Conservation (phyloP, 768 basidiomycete species). For the Hydnum rufescens region DNA sequence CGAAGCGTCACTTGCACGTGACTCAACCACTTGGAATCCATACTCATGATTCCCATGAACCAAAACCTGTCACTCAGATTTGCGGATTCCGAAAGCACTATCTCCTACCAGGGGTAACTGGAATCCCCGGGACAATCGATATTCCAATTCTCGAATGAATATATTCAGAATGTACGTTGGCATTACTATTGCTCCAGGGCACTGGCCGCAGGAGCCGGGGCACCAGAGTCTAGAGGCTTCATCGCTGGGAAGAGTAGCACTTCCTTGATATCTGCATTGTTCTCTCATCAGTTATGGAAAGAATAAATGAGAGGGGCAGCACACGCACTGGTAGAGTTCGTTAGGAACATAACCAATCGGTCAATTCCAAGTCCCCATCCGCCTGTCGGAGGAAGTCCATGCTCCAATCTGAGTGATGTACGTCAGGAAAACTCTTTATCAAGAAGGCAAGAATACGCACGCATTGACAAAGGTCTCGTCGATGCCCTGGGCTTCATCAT, state of each 20-base stretch:
- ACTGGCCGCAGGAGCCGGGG: not conserved
- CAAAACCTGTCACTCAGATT: no score
- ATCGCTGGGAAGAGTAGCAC: constrained; percentile 93
- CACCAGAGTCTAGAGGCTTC: constrained; percentile 38
- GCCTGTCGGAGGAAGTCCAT: constrained; percentile 92
- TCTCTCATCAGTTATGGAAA: not conserved
- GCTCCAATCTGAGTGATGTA: constrained; percentile 61
- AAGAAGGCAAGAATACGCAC: constrained; percentile 27
- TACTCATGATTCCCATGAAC: no score
- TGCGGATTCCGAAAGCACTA: no score
- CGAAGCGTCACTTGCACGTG: no score
- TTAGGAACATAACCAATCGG: constrained; percentile 95
- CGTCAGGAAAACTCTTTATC: not conserved
- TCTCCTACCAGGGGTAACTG: no score
- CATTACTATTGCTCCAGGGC: no score
- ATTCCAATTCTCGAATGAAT: no score
- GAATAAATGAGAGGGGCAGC: not conserved
- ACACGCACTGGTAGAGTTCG: constrained; percentile 71
- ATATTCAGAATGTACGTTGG: no score
- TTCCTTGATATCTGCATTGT: constrained; percentile 71
- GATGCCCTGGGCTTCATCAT: constrained; percentile 94
- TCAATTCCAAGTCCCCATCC: constrained; percentile 97
- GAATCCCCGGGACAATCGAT: no score
- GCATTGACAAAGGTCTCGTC: constrained; percentile 94
- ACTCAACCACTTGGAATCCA: no score